A percentile compares a stretch with the other conserved stretches of the same genome.
Evolutionary conservation across 2,329 filamentous ascomycete species (phyloP).

Genomic region (Colletotrichum sp.): DNA sequence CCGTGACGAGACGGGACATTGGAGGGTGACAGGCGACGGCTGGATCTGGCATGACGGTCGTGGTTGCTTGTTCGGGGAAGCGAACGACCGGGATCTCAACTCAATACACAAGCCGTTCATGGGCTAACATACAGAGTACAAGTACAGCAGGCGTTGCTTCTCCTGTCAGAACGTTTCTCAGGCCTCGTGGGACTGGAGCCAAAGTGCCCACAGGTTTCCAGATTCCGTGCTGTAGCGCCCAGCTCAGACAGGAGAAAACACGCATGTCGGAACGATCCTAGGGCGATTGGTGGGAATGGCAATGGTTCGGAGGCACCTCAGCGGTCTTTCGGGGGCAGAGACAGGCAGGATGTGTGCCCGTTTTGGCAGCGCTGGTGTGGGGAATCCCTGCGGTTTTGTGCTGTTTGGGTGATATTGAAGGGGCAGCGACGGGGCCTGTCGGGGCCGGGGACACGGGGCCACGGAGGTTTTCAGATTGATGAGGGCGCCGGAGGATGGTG

Average conservation of each 20-base stretch:
- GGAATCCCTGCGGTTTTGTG: slow-evolving; percentile 1
- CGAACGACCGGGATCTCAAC: background rate
- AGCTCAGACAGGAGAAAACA: background rate
- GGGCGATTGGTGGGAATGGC: slow-evolving; percentile 16
- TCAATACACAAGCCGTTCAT: background rate
- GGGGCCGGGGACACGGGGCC: background rate
- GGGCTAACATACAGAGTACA: background rate
- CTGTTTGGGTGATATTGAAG: slow-evolving; percentile 15
- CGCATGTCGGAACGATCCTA: background rate
- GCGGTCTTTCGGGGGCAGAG: background rate
- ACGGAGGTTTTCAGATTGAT: slow-evolving; percentile 1
- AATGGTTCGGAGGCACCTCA: background rate
- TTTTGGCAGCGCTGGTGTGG: background rate
- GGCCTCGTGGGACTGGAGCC: background rate
- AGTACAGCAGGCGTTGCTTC: background rate
- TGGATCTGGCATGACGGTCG: background rate
- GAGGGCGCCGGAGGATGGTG: background rate
- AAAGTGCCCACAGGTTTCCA: background rate
- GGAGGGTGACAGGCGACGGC: background rate
- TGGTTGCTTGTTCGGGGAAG: background rate
- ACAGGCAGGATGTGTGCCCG: background rate
- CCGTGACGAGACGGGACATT: background rate
- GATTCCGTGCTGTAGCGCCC: background rate
- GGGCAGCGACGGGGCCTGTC: background rate
- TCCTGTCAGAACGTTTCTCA: background rate